phyloP scores from a whole-genome alignment of 257 asterid species.

The Lantana camara region DNA sequence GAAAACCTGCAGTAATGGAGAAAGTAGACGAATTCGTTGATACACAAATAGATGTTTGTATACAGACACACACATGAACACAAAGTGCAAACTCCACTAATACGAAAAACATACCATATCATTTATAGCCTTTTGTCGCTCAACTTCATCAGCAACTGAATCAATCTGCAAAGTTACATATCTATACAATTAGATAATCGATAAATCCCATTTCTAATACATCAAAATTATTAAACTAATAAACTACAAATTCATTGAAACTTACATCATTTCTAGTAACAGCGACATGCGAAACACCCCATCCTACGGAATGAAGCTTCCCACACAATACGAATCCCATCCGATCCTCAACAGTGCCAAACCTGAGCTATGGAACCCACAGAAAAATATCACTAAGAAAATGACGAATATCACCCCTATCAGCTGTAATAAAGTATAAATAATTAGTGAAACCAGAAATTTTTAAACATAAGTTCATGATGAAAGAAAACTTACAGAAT shows the following conservation, averaged over 20 bases:
- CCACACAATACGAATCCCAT: constrained; percentile 58
- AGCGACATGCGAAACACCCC: constrained; percentile 67
- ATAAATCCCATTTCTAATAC: constrained; percentile 1
- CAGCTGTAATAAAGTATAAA: constrained; percentile 6
- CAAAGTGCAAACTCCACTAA: background rate
- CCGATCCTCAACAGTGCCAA: constrained; percentile 81
- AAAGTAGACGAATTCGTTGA: no score
- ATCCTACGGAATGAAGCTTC: constrained; percentile 77
- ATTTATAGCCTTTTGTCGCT: constrained; percentile 61
- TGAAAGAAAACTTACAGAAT: constrained; percentile 73
- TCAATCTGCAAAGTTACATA: constrained; percentile 61
- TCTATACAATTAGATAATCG: constrained; percentile 14
- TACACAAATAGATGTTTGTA: no score
- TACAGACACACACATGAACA: background rate
- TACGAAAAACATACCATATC: constrained; percentile 66
- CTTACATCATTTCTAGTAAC: constrained; percentile 64
- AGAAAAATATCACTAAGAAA: constrained; percentile 40
- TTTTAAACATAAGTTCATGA: constrained; percentile 1
- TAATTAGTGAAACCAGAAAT: no score
- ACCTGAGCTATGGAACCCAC: constrained; percentile 95
- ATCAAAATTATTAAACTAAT: no score
- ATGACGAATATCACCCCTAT: constrained; percentile 27
- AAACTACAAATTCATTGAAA: background rate
- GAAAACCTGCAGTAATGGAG: constrained; percentile 53
- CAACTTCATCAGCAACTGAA: constrained; percentile 92